A percentile compares a stretch with the other conserved stretches of the same genome.
These are phyloP conservation scores for Aquilaria sinensis DNA, from an alignment of 345 rosid species.

Conservation along the genomic window DNA sequence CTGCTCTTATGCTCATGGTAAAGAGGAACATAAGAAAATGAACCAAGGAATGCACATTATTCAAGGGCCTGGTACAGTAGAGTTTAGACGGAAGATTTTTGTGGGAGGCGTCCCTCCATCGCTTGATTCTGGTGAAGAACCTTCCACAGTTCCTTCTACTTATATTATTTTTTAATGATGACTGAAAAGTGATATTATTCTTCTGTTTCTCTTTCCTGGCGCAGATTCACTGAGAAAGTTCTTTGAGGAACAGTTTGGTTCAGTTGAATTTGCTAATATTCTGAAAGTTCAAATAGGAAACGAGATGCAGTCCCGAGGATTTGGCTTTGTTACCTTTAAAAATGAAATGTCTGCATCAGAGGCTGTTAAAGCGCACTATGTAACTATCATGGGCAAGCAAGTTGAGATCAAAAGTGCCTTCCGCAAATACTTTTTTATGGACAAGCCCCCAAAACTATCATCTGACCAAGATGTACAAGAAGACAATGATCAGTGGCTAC, in stretches of 20 bases:
- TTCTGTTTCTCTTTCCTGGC: slow-evolving; percentile 9
- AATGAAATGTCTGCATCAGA: slow-evolving; percentile 35
- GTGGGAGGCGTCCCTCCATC: slow-evolving; percentile 48
- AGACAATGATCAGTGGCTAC: slow-evolving; percentile 13
- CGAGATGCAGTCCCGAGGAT: slow-evolving; percentile 36
- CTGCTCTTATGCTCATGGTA: slow-evolving; percentile 40
- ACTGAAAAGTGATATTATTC: too few relatives aligned
- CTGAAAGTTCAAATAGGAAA: slow-evolving; percentile 22
- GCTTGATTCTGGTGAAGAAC: slow-evolving; percentile 47
- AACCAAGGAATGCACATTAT: slow-evolving; percentile 20
- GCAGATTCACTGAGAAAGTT: slow-evolving; percentile 32
- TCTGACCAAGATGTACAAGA: slow-evolving; percentile 12
- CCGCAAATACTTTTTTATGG: slow-evolving; percentile 17
- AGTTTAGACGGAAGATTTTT: slow-evolving; percentile 33
- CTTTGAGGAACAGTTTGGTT: slow-evolving; percentile 45
- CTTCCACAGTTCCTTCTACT: not conserved
- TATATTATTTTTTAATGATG: not conserved
- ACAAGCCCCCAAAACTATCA: slow-evolving; percentile 22
- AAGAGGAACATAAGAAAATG: slow-evolving; percentile 30
- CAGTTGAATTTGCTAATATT: slow-evolving; percentile 43
- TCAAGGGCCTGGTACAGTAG: slow-evolving; percentile 14
- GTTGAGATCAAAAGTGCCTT: slow-evolving; percentile 48
- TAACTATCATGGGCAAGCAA: slow-evolving; percentile 43
- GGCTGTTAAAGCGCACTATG: slow-evolving; percentile 42
- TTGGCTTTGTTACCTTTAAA: slow-evolving; percentile 55